Evolutionary conservation across 768 basidiomycete genomes (phyloP), one percentile per base, ranked within the genome.

Genomic region (Chlorophyllum brunneum): DNA sequence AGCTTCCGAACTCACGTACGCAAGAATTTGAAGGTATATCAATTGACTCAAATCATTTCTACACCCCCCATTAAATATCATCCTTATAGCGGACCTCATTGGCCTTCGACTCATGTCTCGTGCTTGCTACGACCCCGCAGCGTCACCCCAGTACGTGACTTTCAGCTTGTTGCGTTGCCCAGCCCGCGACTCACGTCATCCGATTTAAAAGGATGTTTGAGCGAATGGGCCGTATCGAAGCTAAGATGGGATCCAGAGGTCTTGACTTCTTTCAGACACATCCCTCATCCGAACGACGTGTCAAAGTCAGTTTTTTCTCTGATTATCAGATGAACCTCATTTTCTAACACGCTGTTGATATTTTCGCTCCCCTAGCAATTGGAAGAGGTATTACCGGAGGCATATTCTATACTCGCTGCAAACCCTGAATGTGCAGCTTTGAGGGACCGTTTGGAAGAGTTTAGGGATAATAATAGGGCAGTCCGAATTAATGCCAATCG

Each of bases 81-180:
- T 36, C 18, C 22, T 9, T 29, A 13, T 57, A 92, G 95, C 95
- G 31, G 95, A 98, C 63, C 76, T 81, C 24, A 86, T 98, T 45
- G 95, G 95, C 6, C 66, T 98, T 40, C 76, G 77, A 5, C 73
- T 98, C 23, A 86, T 87, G 71, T 77, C 91, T 44, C 78, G 76
- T 58, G 95, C 93, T 0, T 98, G 95, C 68, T 98, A 82, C 64
- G 80, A 98, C 61, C 94, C 95, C 0, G 70, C 66, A 15, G 88
- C 85, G 18, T 80, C 90, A 2, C 82, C 88, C 10, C 75, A 77
- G 92, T 93, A 60, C 59, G 80, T 65, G 5, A 5, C 20, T 16
- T 23, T 40, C 27, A 24, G 18, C 22, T 29, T 2, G 45, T 24
- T 41, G 6, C 3, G 36, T 15, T 43, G 5, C 52, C 48, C 16